Evolutionary conservation across 495 filamentous ascomycete species (phyloP).

Genomic region (Parathielavia appendiculata): DNA sequence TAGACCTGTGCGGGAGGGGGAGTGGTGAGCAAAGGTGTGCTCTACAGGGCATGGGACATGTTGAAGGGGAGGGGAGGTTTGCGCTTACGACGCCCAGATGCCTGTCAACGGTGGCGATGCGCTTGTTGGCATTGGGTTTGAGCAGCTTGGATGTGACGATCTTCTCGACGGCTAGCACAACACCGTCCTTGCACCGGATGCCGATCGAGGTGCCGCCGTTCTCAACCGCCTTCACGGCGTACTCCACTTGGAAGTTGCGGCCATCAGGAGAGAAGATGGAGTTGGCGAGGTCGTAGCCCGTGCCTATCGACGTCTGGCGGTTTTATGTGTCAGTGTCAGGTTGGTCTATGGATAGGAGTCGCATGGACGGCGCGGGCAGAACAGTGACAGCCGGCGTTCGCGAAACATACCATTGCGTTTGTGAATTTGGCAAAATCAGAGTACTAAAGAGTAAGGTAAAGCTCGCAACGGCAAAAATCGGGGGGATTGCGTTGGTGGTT

Average conservation of each 20-base stretch:
- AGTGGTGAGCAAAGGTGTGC: neutral
- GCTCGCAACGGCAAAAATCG: neutral
- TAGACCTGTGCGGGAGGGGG: slow-evolving; percentile 59
- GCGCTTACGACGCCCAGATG: slow-evolving; percentile 91
- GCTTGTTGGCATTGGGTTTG: slow-evolving; percentile 89
- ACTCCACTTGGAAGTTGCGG: slow-evolving; percentile 99
- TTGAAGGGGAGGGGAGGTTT: slow-evolving; percentile 10
- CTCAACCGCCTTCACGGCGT: slow-evolving; percentile 97
- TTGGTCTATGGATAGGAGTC: neutral
- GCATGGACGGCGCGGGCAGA: neutral
- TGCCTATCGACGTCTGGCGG: slow-evolving; percentile 92
- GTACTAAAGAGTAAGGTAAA: neutral
- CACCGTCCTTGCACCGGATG: slow-evolving; percentile 94
- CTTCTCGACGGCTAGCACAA: slow-evolving; percentile 95
- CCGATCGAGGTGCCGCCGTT: slow-evolving; percentile 96
- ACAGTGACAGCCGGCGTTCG: neutral
- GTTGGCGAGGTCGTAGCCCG: slow-evolving; percentile 98
- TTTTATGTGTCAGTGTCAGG: slow-evolving; percentile 11
- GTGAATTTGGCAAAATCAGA: neutral
- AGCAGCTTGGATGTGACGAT: slow-evolving; percentile 91
- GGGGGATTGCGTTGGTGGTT: slow-evolving; percentile 1
- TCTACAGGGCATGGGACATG: neutral
- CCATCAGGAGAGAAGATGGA: slow-evolving; percentile 99
- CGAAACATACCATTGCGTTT: slow-evolving; percentile 22
- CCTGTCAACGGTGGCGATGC: slow-evolving; percentile 89